phyloP scores from a whole-genome alignment of 2,329 filamentous ascomycete species.

The Cryphonectria carpinicola region DNA sequence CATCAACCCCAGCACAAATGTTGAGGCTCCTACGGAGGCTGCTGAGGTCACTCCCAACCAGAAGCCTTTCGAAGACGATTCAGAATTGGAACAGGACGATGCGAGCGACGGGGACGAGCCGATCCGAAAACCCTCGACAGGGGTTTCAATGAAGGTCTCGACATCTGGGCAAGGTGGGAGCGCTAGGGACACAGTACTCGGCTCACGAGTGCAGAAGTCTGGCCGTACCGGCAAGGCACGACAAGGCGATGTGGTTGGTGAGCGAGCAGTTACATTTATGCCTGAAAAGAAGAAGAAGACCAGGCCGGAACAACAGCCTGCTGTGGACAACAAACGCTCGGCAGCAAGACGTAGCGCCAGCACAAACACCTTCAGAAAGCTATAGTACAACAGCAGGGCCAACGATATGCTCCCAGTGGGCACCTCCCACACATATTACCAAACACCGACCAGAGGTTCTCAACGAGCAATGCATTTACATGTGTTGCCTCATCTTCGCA shows the following conservation, averaged over 20 bases:
- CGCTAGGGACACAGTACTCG: conserved; percentile 59
- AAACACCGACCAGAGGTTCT: neutral
- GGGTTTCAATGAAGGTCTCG: conserved; percentile 68
- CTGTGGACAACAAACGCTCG: conserved; percentile 40
- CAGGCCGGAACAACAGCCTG: conserved; percentile 42
- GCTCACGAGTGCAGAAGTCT: conserved; percentile 57
- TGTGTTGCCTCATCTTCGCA: neutral
- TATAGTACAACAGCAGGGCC: conserved; percentile 46
- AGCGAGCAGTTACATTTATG: conserved; percentile 74
- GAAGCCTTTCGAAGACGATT: conserved; percentile 41
- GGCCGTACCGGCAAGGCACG: conserved; percentile 50
- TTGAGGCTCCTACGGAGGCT: conserved; percentile 40
- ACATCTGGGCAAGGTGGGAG: conserved; percentile 66
- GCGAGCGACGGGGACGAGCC: conserved; percentile 43
- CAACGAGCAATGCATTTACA: neutral
- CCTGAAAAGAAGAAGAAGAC: conserved; percentile 61
- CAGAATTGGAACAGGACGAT: conserved; percentile 45
- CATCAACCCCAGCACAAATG: conserved; percentile 83
- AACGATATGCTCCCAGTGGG: neutral
- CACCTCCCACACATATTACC: neutral
- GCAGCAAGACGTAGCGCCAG: conserved; percentile 71
- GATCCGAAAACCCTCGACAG: conserved; percentile 40
- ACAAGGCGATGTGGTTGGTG: conserved; percentile 59
- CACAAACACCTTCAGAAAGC: conserved; percentile 72
- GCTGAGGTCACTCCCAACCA: conserved; percentile 42